These are phyloP conservation scores for Pseudogymnoascus sp. DNA, from an alignment of 2,329 filamentous ascomycete genomes.

Conservation along the genomic window DNA sequence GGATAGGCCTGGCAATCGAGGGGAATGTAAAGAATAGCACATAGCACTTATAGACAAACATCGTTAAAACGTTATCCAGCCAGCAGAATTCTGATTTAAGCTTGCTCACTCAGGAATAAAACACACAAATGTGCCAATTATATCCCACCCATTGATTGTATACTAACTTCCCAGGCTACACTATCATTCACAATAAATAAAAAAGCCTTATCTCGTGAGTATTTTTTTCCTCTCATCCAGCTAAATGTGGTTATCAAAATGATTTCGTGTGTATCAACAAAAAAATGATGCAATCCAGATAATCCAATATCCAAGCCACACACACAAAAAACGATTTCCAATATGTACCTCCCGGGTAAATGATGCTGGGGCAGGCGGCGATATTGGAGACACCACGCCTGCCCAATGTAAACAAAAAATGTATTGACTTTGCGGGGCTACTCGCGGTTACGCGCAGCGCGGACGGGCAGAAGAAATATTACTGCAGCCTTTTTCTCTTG, in stretches of 20 bases:
- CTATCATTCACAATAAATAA: conserved; percentile 15
- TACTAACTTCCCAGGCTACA: conserved; percentile 8
- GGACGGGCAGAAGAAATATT: not conserved
- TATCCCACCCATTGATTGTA: conserved; percentile 18
- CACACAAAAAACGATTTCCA: not conserved
- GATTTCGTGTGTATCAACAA: conserved; percentile 7
- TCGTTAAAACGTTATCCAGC: not conserved
- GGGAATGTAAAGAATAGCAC: not conserved
- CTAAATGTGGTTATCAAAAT: conserved; percentile 5
- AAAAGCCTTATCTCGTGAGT: not conserved
- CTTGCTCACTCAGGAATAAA: not conserved
- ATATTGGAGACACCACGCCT: not conserved
- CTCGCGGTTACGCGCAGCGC: not conserved
- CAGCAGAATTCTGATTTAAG: not conserved
- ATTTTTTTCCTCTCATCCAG: not conserved
- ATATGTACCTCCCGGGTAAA: conserved; percentile 7
- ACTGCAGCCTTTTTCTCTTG: conserved; percentile 56
- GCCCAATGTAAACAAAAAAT: conserved; percentile 7
- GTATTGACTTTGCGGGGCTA: not conserved
- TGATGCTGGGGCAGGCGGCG: not conserved
- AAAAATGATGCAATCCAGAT: not conserved
- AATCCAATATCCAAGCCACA: not conserved
- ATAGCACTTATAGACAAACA: not conserved
- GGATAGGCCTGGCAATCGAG: not conserved
- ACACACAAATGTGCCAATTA: conserved; percentile 11